phyloP scores from a whole-genome alignment of 163 green algal genomes.

The Chlamydomonas reinhardtii region DNA sequence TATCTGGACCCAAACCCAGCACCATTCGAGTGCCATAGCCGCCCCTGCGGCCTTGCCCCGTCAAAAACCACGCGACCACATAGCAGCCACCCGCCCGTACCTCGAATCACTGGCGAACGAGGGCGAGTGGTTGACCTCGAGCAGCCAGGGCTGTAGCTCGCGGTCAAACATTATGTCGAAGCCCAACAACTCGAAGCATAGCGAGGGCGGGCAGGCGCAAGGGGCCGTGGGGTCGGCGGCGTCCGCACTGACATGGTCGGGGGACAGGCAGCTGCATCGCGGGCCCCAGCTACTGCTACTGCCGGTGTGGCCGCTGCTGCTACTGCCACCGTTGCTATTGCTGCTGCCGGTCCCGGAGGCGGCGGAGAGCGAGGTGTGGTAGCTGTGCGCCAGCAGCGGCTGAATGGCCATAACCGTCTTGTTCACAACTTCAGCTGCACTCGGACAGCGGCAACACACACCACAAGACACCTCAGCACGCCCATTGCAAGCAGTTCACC shows the following conservation, averaged over 20 bases:
- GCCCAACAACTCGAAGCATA: slow-evolving; percentile 76
- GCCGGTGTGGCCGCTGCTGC: too few relatives aligned
- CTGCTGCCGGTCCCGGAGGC: not conserved
- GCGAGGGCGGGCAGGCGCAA: slow-evolving; percentile 48
- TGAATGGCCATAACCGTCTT: slow-evolving; percentile 64
- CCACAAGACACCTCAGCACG: too few relatives aligned
- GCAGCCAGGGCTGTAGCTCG: slow-evolving; percentile 80
- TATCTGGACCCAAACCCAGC: too few relatives aligned
- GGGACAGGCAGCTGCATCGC: slow-evolving; percentile 29
- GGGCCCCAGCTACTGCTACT: too few relatives aligned
- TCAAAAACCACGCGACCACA: too few relatives aligned
- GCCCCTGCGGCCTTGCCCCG: too few relatives aligned
- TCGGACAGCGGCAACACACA: too few relatives aligned
- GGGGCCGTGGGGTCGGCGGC: slow-evolving; percentile 4
- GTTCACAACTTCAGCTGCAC: slow-evolving; percentile 23
- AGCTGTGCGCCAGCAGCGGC: slow-evolving; percentile 79
- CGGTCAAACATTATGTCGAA: slow-evolving; percentile 79
- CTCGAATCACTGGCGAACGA: slow-evolving; percentile 81
- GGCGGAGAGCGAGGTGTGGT: slow-evolving; percentile 62
- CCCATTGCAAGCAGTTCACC: too few relatives aligned
- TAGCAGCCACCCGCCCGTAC: not conserved
- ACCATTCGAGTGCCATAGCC: too few relatives aligned
- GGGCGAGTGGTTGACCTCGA: slow-evolving; percentile 92
- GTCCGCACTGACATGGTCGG: slow-evolving; percentile 27
- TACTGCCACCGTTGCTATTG: too few relatives aligned